Percentiles rank a stretch among this genome's conserved stretches.
These are phyloP conservation scores for Ilyonectria robusta DNA, from an alignment of 2,329 filamentous ascomycete genomes.

Conservation along the genomic window DNA sequence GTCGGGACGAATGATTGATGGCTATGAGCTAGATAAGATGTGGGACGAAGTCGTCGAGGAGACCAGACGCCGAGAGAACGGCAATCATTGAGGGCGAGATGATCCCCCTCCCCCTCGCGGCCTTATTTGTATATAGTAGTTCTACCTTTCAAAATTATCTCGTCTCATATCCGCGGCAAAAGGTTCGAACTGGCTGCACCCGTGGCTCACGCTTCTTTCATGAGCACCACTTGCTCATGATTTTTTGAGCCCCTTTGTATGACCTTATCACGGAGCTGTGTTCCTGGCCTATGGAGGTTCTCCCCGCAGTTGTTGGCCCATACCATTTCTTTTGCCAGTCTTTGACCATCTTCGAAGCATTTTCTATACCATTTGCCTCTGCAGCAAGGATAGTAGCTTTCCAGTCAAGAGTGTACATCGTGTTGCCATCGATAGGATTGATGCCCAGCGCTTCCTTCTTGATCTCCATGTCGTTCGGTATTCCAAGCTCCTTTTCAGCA, in stretches of 20 bases:
- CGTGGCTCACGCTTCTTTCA: background rate
- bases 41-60: background rate
- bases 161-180: background rate
- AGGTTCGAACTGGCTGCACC: background rate
- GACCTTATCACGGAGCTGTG: background rate
- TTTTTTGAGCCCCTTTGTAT: background rate
- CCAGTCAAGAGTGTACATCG: background rate
- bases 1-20: conserved; percentile 3
- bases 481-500: background rate
- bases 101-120: no score
- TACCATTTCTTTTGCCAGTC: background rate
- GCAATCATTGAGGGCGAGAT: background rate
- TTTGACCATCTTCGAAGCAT: background rate
- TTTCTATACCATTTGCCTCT: background rate
- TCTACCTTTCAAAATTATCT: background rate
- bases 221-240: background rate
- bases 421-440: background rate
- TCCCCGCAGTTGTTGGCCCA: background rate
- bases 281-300: background rate
- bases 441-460: background rate
- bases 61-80: background rate
- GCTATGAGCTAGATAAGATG: conserved; percentile 12
- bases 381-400: background rate
- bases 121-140: background rate
- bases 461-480: background rate